Percentiles rank a stretch among this genome's conserved stretches.
Conservation (phyloP, 1,284 basidiomycete species). For the Porphyrellus sp. region DNA sequence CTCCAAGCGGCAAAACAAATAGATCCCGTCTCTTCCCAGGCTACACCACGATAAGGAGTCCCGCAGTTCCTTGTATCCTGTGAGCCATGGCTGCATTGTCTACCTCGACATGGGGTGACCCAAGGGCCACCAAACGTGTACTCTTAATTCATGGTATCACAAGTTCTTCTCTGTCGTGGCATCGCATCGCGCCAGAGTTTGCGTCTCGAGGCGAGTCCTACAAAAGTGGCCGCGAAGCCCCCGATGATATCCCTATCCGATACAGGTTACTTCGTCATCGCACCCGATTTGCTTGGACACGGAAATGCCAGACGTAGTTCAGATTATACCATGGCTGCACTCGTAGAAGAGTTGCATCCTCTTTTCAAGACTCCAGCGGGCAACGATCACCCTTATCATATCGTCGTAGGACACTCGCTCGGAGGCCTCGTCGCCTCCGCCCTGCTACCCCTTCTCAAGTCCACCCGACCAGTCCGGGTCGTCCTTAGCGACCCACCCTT, state of each 20-base stretch:
- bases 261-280: slow-evolving; percentile 18
- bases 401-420: slow-evolving; percentile 22
- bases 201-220: slow-evolving; percentile 10
- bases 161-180: slow-evolving; percentile 4
- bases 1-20: not conserved
- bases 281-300: slow-evolving; percentile 26
- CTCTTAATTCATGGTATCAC: slow-evolving; percentile 21
- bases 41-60: not conserved
- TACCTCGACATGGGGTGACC: slow-evolving; percentile 16
- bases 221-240: not conserved
- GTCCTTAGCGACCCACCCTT: slow-evolving; percentile 21
- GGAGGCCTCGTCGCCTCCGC: slow-evolving; percentile 12
- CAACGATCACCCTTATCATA: slow-evolving; percentile 1
- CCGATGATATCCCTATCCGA: not conserved
- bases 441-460: slow-evolving; percentile 7
- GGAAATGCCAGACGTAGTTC: slow-evolving; percentile 12
- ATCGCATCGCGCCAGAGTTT: slow-evolving; percentile 8
- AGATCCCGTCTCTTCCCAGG: not conserved
- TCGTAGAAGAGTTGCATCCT: slow-evolving; percentile 13
- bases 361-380: not conserved
- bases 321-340: slow-evolving; percentile 15
- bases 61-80: not conserved
- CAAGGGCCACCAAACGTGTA: slow-evolving; percentile 14
- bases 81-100: not conserved
- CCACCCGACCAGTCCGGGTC: slow-evolving; percentile 3